Evolutionary conservation across 345 rosid genomes (phyloP).

Genomic region (Stellera chamaejasme): DNA sequence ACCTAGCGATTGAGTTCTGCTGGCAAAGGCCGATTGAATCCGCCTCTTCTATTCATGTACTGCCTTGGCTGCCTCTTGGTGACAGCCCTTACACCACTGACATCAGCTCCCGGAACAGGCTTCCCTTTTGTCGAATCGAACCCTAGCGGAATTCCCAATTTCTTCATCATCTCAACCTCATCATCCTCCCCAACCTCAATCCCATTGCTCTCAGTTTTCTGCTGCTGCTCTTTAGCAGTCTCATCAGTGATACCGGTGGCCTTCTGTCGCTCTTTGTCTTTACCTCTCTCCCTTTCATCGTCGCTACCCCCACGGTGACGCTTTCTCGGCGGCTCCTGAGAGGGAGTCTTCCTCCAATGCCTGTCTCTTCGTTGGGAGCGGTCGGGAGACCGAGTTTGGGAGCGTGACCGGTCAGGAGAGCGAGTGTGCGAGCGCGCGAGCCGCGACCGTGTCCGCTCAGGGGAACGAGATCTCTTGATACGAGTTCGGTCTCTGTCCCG

Average conservation of each 20-base stretch:
- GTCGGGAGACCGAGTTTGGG: slow-evolving; percentile 43
- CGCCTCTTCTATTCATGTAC: slow-evolving; percentile 95
- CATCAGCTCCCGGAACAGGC: slow-evolving; percentile 73
- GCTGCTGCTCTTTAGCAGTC: slow-evolving; percentile 42
- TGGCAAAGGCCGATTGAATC: slow-evolving; percentile 87
- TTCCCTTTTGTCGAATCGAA: slow-evolving; percentile 95
- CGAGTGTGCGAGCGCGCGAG: slow-evolving; percentile 48
- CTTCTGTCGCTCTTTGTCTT: slow-evolving; percentile 38
- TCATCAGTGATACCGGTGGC: slow-evolving; percentile 53
- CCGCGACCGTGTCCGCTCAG: slow-evolving; percentile 38
- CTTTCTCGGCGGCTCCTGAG: slow-evolving; percentile 51
- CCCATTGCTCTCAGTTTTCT: slow-evolving; percentile 24
- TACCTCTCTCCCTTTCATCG: slow-evolving; percentile 37
- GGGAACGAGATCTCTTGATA: slow-evolving; percentile 63
- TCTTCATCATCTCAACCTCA: slow-evolving; percentile 89
- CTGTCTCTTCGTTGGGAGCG: slow-evolving; percentile 36
- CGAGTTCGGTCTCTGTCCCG: slow-evolving; percentile 47
- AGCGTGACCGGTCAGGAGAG: slow-evolving; percentile 49
- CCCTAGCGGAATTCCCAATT: slow-evolving; percentile 80
- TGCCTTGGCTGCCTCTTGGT: slow-evolving; percentile 87
- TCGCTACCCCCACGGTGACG: slow-evolving; percentile 41
- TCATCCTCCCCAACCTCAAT: slow-evolving; percentile 33
- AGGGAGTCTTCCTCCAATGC: slow-evolving; percentile 48
- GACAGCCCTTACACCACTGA: slow-evolving; percentile 71
- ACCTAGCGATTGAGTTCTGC: slow-evolving; percentile 63